Conservation (phyloP, 202 grass and related monocot species). For the Schoenoplectus tabernaemontani region DNA sequence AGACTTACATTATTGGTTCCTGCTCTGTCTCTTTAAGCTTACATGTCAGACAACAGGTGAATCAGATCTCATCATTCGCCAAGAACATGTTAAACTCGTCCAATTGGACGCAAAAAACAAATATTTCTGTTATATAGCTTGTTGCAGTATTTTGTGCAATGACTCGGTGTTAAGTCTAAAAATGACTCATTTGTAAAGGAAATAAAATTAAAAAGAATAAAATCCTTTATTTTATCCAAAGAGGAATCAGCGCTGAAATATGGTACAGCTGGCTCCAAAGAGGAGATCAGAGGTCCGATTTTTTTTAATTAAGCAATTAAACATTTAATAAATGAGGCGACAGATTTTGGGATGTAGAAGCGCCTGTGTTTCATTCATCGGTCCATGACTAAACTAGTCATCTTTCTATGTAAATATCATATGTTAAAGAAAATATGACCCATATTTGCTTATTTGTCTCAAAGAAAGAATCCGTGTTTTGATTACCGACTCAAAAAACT, state of each 20-base stretch:
- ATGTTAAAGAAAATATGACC: too few species aligned
- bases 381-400: too few species aligned
- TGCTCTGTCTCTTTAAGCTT: slow-evolving; percentile 7
- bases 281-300: too few species aligned
- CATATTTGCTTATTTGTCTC: too few species aligned
- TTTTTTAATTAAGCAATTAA: too few species aligned
- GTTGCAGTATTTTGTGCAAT: neutral
- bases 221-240: neutral
- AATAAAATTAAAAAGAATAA: neutral
- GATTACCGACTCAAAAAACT: too few species aligned
- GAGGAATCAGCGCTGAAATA: neutral
- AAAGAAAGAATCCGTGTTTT: too few species aligned
- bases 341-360: too few species aligned
- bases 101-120: neutral
- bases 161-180: neutral
- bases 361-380: too few species aligned
- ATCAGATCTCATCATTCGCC: slow-evolving; percentile 19
- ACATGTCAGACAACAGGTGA: neutral
- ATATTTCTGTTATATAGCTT: neutral
- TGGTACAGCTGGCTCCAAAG: neutral
- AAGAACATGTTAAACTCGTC: slow-evolving; percentile 7
- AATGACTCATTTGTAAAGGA: neutral
- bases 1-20: neutral
- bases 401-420: too few species aligned
- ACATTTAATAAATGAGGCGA: too few species aligned